phyloP scores from a whole-genome alignment of 352 stramenopile species.

The Pythium grandisporangium region DNA sequence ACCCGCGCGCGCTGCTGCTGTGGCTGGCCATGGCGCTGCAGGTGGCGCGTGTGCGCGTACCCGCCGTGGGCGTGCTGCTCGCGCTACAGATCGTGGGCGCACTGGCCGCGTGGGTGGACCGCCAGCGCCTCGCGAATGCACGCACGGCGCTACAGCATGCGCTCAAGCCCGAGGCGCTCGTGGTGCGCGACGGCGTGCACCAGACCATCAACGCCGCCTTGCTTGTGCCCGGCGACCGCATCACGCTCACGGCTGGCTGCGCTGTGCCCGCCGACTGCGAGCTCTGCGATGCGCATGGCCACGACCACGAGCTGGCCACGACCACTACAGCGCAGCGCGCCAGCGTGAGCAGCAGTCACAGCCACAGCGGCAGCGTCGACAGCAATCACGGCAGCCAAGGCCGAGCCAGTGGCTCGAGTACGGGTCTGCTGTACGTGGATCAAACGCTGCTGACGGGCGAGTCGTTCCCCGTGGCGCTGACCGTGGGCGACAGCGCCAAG shows the following conservation, averaged over 20 bases:
- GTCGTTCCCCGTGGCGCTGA: constrained; percentile 88
- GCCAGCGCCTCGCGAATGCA: constrained; percentile 81
- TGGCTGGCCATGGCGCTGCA: constrained; percentile 79
- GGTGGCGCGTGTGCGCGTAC: constrained; percentile 59
- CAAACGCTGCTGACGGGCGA: constrained; percentile 92
- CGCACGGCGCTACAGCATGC: constrained; percentile 86
- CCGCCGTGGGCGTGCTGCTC: constrained; percentile 64
- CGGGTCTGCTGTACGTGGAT: no score
- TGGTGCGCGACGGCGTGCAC: constrained; percentile 75
- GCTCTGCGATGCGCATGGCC: constrained; percentile 77
- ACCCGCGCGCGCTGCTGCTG: constrained; percentile 80
- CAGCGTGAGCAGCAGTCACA: no score
- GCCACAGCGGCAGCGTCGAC: no score
- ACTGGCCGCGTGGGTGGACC: constrained; percentile 72
- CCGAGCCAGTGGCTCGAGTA: no score
- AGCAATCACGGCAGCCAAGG: no score
- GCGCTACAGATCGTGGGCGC: constrained; percentile 66
- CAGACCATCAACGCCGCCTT: constrained; percentile 53
- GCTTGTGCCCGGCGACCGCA: constrained; percentile 66
- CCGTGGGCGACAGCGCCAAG: constrained; percentile 67
- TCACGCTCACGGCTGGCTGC: constrained; percentile 79
- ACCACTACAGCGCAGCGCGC: no score
- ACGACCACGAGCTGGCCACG: no score
- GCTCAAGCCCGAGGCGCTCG: constrained; percentile 77
- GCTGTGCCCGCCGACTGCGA: constrained; percentile 89